Conservation (phyloP, 768 basidiomycete genomes). For the Phanerochaete carnosa region DNA sequence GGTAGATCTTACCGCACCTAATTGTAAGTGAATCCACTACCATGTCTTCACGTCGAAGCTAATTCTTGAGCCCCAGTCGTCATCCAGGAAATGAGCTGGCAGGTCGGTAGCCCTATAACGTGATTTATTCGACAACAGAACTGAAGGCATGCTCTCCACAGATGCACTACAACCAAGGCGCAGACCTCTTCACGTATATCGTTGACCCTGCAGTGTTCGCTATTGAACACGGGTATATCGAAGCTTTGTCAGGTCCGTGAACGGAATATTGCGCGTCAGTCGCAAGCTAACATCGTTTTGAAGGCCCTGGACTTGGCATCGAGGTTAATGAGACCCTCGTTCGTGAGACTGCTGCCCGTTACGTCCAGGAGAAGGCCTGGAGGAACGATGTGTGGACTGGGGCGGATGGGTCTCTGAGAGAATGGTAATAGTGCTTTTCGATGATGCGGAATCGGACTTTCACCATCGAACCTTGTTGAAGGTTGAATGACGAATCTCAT, state of each 20-base stretch:
- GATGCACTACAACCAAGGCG: constrained; percentile 64
- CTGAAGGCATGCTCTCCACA: constrained; percentile 15
- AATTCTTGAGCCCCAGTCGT: constrained; percentile 35
- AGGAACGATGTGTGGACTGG: constrained; percentile 55
- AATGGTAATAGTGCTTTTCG: constrained; percentile 38
- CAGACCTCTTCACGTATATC: constrained; percentile 63
- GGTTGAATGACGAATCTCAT: no score
- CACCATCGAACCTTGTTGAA: no score
- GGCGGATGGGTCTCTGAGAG: constrained; percentile 48
- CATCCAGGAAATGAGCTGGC: constrained; percentile 67
- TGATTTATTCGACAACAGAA: not conserved
- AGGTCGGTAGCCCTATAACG: constrained; percentile 29
- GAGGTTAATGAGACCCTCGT: constrained; percentile 59
- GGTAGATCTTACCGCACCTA: constrained; percentile 53
- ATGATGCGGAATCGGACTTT: no score
- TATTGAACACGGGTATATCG: constrained; percentile 49
- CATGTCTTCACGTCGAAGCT: not conserved
- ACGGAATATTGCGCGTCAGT: not conserved
- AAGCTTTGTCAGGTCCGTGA: constrained; percentile 28
- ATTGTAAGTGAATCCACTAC: constrained; percentile 39
- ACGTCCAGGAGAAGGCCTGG: constrained; percentile 45
- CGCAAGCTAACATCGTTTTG: not conserved
- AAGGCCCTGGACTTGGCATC: constrained; percentile 60
- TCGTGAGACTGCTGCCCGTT: constrained; percentile 30
- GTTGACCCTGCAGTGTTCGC: constrained; percentile 48